Base-by-base conservation (phyloP, 257 asterid genomes). In the Marsdenia floribunda region DNA sequence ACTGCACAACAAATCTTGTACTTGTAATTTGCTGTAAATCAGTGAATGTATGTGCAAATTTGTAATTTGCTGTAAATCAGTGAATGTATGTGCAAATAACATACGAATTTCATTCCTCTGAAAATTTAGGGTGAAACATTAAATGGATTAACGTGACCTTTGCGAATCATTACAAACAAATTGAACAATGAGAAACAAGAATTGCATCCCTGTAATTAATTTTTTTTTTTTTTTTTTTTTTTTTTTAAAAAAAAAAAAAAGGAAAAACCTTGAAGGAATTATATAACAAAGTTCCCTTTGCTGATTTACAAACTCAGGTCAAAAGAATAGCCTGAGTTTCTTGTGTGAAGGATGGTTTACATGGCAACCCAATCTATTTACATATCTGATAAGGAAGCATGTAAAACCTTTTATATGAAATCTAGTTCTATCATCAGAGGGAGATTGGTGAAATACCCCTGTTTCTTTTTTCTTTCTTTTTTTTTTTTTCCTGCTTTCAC, bases 271-370 rank as follows among this genome's bases (percentile, higher is more conserved):
- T 18, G 6, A 21, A 52, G 64, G 11, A 52, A 16, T 7, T 5
- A 7, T 33, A 68, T 5, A 54, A 19, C 1, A 54, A 19, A 54
- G 59, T 54, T 55, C 40, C 35, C 29, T 16, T 59, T 33, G 24
- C 70, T 44, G 42, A 61, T 73, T 16, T 73, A 73, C 77, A 73
- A 44, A 42, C 59, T 37, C n/a, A 15, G 54, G 54, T 49, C 54
- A 49, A 29, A 29, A 49, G 54, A 49, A 49, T 49, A 15, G 16
- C 19, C n/a, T 35, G 5, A 38, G 22, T 75, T 44, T 42, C 70
- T 75, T 70, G 70, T 77, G 61, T 44, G 78, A 72, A 38, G 64
- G 73, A 68, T 79, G 78, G 82, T 83, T 60, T 81, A 80, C 86
- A 83, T 52, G 73, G 61, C 78, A 72, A 52, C 78, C 52, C 26